phyloP scores from a whole-genome alignment of 345 rosid genomes.

The Luvunga scandens region DNA sequence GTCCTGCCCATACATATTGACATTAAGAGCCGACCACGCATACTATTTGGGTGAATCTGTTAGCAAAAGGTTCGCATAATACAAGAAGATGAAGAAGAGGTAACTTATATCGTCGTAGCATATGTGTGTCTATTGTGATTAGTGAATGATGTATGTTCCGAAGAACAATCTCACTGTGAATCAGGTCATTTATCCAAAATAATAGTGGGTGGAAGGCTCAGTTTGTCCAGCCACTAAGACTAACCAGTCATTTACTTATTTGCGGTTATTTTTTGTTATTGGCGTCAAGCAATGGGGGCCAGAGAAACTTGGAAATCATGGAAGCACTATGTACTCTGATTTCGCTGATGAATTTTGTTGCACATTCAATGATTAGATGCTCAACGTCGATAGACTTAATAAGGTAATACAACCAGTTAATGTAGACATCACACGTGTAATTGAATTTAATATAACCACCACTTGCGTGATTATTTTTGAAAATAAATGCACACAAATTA shows the following conservation, averaged over 20 bases:
- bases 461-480: no score
- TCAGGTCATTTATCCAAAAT: background rate
- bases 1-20: conserved; percentile 9
- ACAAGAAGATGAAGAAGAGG: conserved; percentile 16
- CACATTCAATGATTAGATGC: conserved; percentile 14
- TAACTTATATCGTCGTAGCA: background rate
- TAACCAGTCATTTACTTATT: no score
- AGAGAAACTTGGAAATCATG: no score
- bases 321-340: background rate
- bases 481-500: no score
- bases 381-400: background rate
- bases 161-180: background rate
- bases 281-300: conserved; percentile 1
- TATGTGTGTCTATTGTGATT: background rate
- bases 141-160: background rate
- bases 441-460: no score
- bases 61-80: background rate
- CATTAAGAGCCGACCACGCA: conserved; percentile 10
- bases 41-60: conserved; percentile 10
- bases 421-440: no score
- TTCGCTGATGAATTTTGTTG: conserved; percentile 10
- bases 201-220: background rate
- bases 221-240: background rate
- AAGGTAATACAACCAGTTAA: no score
- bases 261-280: no score